phyloP scores from a whole-genome alignment of 176 grass and related monocot species.

The Phoenix dactylifera region DNA sequence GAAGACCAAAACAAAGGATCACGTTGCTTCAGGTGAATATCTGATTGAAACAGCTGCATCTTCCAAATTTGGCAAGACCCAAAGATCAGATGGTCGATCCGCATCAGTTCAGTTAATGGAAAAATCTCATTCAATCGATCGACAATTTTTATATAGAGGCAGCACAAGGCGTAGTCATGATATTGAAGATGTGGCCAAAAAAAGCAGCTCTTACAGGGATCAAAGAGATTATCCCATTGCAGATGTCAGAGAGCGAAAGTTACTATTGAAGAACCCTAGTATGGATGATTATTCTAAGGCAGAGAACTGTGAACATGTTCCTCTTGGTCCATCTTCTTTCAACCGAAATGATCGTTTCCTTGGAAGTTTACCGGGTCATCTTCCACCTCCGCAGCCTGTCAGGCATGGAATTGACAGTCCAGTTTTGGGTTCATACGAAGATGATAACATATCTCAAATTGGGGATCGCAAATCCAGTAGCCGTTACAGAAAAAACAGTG shows the following conservation, averaged over 20 bases:
- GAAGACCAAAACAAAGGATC: constrained; percentile 10
- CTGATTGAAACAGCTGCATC: constrained; percentile 17
- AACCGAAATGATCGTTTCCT: constrained; percentile 5
- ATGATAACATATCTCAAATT: constrained; percentile 26
- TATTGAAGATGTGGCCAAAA: constrained; percentile 14
- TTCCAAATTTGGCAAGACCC: constrained; percentile 27
- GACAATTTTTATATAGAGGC: constrained; percentile 13
- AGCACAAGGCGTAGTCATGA: constrained; percentile 14
- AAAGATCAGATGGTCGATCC: constrained; percentile 23
- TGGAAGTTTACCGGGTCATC: constrained; percentile 10
- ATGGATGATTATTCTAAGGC: background rate
- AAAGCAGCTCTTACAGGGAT: background rate
- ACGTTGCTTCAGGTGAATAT: background rate
- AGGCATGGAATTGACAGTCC: constrained; percentile 24
- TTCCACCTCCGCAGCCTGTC: constrained; percentile 3
- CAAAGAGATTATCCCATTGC: too few relatives aligned
- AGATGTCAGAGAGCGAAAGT: constrained; percentile 11
- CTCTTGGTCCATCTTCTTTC: constrained; percentile 4
- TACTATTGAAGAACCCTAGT: constrained; percentile 4
- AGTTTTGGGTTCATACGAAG: constrained; percentile 29
- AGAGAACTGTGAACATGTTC: background rate
- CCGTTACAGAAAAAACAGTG: constrained; percentile 18
- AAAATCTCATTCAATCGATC: constrained; percentile 23
- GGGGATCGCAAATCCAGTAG: constrained; percentile 22
- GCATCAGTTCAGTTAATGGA: constrained; percentile 21